Evolutionary conservation across 192 early-diverging fungal species (phyloP), one percentile per base, ranked within the genome.

Genomic region (Entomortierella chlamydospora): DNA sequence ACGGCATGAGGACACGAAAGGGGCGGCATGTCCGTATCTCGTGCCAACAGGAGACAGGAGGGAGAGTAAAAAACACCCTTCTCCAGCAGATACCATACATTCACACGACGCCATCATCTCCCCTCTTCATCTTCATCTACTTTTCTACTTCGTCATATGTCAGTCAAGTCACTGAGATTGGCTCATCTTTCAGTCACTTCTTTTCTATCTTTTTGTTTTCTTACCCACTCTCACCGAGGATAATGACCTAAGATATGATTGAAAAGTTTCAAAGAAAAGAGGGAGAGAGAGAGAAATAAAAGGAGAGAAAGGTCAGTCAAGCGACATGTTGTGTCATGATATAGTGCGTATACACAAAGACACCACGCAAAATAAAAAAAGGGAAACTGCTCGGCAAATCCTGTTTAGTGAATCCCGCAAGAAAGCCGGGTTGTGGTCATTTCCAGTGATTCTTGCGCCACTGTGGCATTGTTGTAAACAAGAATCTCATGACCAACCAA

Each of bases 221-320:
- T 72, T 91, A 92, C 90, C 93, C 95, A 70, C 92, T 90, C 83
- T 95, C 93, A 41, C 93, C 93, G 2, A 95, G 82, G 80, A 94
- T 94, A 81, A 94, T 94, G 57, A 94, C 93, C 87, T 94, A 72
- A 47, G 47, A 31, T 7, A 17, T n/a, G 55, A 30, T 50, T 47
- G 20, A 17, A 4, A 47, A 47, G 12, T 11, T 47, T 12, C 30
- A 13, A 22, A 1, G 4, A 64, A 54, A 20, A 45, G 11, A 34
- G 26, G 26, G 26, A 56, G 45, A 15, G 52, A 66, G 52, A 56
- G 11, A 39, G 28, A 53, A 31, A 51, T 23, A 2, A n/a, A n/a
- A n/a, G n/a, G n/a, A n/a, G n/a, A n/a, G n/a, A n/a, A n/a, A n/a
- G n/a, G 55, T 50, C 55, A 68, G 45, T 33, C 39, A 39, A 30